A percentile compares a stretch with the other conserved stretches of the same genome.
Conservation (phyloP, 345 rosid species). For the Nephelium lappaceum region DNA sequence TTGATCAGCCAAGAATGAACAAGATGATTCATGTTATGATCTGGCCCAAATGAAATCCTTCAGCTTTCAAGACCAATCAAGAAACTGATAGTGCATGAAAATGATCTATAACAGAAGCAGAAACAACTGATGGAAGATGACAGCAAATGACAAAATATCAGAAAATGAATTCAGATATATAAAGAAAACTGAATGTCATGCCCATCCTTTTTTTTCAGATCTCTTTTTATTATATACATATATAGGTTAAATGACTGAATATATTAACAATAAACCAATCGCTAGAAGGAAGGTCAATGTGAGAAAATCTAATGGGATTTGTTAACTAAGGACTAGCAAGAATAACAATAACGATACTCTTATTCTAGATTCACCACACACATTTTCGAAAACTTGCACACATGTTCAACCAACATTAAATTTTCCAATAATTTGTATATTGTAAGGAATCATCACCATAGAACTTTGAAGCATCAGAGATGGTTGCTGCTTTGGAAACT, state of each 20-base stretch:
- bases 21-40: background rate
- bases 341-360: background rate
- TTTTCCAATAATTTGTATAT: conserved; percentile 4
- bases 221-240: background rate
- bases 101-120: background rate
- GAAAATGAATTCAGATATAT: background rate
- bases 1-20: background rate
- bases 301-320: background rate
- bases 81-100: background rate
- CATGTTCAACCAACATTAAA: background rate
- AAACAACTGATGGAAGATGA: background rate
- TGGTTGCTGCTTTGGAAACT: conserved; percentile 90
- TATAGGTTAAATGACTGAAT: background rate
- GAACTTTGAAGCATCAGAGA: conserved; percentile 78
- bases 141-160: background rate
- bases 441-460: conserved; percentile 50
- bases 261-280: background rate
- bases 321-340: background rate
- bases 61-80: background rate
- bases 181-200: background rate
- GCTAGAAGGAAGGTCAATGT: background rate
- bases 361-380: background rate
- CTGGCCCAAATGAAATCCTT: background rate
- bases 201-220: background rate
- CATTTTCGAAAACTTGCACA: background rate